phyloP scores from a whole-genome alignment of 2,329 filamentous ascomycete species.

The Huntiella bhutanensis region DNA sequence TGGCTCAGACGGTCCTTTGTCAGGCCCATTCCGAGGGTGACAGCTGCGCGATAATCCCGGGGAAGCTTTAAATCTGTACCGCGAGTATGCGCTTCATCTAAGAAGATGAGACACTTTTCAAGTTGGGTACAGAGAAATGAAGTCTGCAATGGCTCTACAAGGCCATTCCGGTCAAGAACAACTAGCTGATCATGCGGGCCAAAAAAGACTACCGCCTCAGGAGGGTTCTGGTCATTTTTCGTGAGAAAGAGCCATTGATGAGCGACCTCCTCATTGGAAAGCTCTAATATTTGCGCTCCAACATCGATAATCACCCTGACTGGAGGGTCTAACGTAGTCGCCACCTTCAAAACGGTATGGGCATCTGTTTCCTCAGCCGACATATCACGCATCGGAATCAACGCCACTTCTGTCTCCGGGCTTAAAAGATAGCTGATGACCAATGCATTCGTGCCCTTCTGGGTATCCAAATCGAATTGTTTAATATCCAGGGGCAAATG shows the following conservation, averaged over 20 bases:
- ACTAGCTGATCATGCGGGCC: constrained; percentile 33
- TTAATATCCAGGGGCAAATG: constrained; percentile 36
- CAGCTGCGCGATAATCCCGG: constrained; percentile 36
- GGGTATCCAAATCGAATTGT: constrained; percentile 22
- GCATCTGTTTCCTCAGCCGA: constrained; percentile 17
- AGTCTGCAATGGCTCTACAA: constrained; percentile 28
- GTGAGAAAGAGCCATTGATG: constrained; percentile 29
- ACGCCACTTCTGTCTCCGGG: constrained; percentile 27
- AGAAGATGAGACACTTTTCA: constrained; percentile 42
- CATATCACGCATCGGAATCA: constrained; percentile 14
- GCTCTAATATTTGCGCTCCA: constrained; percentile 49
- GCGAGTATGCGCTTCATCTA: constrained; percentile 52
- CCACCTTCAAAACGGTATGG: constrained; percentile 24
- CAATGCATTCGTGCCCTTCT: constrained; percentile 47
- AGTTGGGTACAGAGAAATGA: constrained; percentile 40
- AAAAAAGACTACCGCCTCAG: constrained; percentile 33
- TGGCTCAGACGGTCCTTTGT: constrained; percentile 54
- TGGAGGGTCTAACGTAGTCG: constrained; percentile 21
- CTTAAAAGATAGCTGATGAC: constrained; percentile 41
- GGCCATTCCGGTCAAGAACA: constrained; percentile 30
- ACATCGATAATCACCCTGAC: constrained; percentile 49
- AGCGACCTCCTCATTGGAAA: constrained; percentile 36
- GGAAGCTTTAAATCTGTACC: constrained; percentile 51
- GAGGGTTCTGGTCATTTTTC: not conserved
- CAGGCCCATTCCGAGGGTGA: constrained; percentile 45